Percentiles rank a stretch among this genome's conserved stretches.
Conservation (phyloP, 2,329 filamentous ascomycete genomes). For the Blastomyces emzantsi region DNA sequence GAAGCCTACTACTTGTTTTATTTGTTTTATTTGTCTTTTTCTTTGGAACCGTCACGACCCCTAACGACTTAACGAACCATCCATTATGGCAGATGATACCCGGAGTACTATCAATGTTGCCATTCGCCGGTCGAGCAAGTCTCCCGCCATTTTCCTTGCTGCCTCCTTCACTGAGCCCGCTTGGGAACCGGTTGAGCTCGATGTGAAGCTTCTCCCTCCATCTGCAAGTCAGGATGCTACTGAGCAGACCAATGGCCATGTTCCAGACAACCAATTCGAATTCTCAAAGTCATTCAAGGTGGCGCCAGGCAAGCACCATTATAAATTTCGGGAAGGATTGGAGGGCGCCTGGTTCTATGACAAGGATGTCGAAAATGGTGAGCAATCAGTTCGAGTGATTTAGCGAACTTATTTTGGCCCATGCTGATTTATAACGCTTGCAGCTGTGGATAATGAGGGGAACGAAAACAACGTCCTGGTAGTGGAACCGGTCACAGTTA, state of each 20-base stretch:
- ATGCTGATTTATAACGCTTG: conserved; percentile 4
- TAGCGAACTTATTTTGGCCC: background rate
- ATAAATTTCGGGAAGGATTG: conserved; percentile 22
- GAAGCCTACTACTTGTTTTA: background rate
- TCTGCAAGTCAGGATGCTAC: conserved; percentile 11
- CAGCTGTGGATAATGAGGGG: conserved; percentile 21
- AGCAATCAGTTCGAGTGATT: conserved; percentile 3
- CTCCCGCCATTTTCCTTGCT: conserved; percentile 22
- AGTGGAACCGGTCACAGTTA: conserved; percentile 10
- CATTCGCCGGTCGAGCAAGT: conserved; percentile 21
- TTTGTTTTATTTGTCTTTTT: background rate
- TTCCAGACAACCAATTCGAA: conserved; percentile 18
- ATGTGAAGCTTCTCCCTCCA: conserved; percentile 16
- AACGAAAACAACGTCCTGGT: conserved; percentile 19
- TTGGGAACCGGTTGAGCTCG: conserved; percentile 23
- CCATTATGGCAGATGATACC: conserved; percentile 14
- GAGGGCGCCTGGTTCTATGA: conserved; percentile 23
- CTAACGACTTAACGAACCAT: conserved; percentile 16
- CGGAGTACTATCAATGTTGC: conserved; percentile 23
- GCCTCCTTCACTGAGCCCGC: conserved; percentile 24
- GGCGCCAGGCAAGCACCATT: conserved; percentile 21
- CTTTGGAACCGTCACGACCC: conserved; percentile 13
- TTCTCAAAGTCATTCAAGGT: conserved; percentile 19
- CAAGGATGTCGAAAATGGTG: conserved; percentile 23
- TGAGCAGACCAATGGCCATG: conserved; percentile 15